Evolutionary conservation across 148 eudicot genomes (phyloP).

Genomic region (Fagopyrum homotropicum): DNA sequence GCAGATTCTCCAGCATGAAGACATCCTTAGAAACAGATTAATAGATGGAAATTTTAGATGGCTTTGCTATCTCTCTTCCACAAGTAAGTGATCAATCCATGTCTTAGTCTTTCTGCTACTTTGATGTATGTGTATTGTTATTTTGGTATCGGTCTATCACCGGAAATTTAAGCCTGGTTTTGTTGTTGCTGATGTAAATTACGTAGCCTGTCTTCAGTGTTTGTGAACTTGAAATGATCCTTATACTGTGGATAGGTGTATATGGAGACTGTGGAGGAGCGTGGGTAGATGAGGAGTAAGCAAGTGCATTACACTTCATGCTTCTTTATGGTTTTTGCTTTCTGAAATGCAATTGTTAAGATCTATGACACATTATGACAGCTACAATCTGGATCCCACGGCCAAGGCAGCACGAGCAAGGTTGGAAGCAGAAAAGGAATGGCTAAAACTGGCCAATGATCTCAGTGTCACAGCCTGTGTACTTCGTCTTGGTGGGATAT

Average conservation of each 20-base stretch:
- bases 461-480: slow-evolving; percentile 52
- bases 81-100: slow-evolving; percentile 38
- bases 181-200: background rate
- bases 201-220: background rate
- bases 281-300: slow-evolving; percentile 94
- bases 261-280: slow-evolving; percentile 81
- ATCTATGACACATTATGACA: slow-evolving; percentile 19
- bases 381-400: slow-evolving; percentile 44
- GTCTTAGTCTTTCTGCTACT: background rate
- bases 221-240: background rate
- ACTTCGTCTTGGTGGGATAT: slow-evolving; percentile 87
- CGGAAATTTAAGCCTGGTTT: background rate
- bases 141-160: background rate
- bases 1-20: slow-evolving; percentile 65
- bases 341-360: background rate
- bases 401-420: slow-evolving; percentile 46
- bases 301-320: slow-evolving; percentile 19
- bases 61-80: slow-evolving; percentile 78
- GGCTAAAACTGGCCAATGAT: slow-evolving; percentile 64
- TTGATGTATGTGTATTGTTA: background rate
- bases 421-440: slow-evolving; percentile 69
- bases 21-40: slow-evolving; percentile 36
- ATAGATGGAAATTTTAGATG: slow-evolving; percentile 52
- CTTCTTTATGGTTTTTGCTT: slow-evolving; percentile 5
- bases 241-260: slow-evolving; percentile 39